Percentiles rank a stretch among this genome's conserved stretches.
phyloP scores from a whole-genome alignment of 768 basidiomycete species.

The Agaricus sinodeliciosus region DNA sequence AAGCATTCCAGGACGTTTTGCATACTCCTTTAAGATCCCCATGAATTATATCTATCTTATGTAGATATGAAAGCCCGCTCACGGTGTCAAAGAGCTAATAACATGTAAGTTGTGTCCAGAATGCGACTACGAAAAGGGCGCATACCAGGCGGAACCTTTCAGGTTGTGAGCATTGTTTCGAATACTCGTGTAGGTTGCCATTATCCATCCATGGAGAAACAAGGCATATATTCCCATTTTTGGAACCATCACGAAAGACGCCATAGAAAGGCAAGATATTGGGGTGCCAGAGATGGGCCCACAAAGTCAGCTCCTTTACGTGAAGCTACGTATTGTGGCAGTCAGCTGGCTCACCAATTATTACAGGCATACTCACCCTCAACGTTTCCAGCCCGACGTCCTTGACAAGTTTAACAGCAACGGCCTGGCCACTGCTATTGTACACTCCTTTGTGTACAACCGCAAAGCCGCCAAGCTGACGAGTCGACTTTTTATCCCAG shows the following conservation, averaged over 20 bases:
- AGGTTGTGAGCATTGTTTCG: neutral
- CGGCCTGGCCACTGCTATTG: neutral
- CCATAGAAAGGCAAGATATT: slow-evolving; percentile 9
- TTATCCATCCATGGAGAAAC: slow-evolving; percentile 10
- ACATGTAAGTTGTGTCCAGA: neutral
- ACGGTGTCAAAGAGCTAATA: neutral
- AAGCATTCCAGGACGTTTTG: neutral
- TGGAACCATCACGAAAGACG: neutral
- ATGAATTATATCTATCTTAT: neutral
- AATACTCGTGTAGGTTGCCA: neutral
- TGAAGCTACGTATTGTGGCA: neutral
- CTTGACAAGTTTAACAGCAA: neutral
- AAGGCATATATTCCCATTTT: neutral
- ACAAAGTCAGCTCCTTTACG: slow-evolving; percentile 3
- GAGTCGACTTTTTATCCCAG: no score
- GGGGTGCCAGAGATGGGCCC: slow-evolving; percentile 4
- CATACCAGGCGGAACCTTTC: neutral
- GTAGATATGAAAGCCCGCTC: neutral
- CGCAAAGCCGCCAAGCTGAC: neutral
- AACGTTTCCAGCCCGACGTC: neutral
- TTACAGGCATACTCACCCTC: neutral
- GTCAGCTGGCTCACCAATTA: neutral
- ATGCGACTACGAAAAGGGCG: neutral
- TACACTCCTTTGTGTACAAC: neutral
- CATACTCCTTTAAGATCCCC: neutral